phyloP scores from a whole-genome alignment of 73 alveolate species.

The Paramecium caudatum region DNA sequence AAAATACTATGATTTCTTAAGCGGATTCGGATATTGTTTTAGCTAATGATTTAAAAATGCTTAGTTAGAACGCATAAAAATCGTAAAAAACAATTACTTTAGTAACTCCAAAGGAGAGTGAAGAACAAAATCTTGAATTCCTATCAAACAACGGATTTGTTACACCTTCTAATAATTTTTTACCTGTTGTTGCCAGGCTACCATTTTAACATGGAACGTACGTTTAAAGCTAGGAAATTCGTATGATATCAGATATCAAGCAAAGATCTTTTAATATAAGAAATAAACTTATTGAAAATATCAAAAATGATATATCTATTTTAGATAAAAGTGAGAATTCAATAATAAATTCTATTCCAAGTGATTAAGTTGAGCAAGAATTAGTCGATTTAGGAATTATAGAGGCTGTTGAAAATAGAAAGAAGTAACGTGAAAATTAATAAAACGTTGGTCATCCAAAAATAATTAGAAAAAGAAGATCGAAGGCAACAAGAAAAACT shows the following conservation, averaged over 20 bases:
- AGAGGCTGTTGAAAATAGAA: too few relatives aligned
- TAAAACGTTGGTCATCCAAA: background rate
- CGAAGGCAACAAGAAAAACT: background rate
- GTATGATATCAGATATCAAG: background rate
- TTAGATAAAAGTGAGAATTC: constrained; percentile 31
- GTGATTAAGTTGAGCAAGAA: constrained; percentile 13
- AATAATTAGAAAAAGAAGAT: background rate
- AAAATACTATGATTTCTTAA: too few relatives aligned
- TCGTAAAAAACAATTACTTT: constrained; percentile 17
- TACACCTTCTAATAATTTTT: background rate
- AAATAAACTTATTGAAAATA: background rate
- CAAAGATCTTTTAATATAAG: background rate
- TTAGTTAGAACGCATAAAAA: too few relatives aligned
- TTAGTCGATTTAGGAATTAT: background rate
- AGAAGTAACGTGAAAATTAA: too few relatives aligned
- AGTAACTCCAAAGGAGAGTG: constrained; percentile 30
- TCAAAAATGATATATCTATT: constrained; percentile 26
- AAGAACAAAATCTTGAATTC: background rate
- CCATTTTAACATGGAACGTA: constrained; percentile 3
- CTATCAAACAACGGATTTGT: background rate
- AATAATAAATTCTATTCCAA: background rate
- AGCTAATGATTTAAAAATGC: too few relatives aligned
- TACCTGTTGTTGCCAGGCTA: background rate
- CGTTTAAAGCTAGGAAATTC: background rate
- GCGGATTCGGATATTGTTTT: too few relatives aligned